Percentiles rank a stretch among this genome's conserved stretches.
phyloP scores from a whole-genome alignment of 352 stramenopile species.

The Globisporangium cederbergense region DNA sequence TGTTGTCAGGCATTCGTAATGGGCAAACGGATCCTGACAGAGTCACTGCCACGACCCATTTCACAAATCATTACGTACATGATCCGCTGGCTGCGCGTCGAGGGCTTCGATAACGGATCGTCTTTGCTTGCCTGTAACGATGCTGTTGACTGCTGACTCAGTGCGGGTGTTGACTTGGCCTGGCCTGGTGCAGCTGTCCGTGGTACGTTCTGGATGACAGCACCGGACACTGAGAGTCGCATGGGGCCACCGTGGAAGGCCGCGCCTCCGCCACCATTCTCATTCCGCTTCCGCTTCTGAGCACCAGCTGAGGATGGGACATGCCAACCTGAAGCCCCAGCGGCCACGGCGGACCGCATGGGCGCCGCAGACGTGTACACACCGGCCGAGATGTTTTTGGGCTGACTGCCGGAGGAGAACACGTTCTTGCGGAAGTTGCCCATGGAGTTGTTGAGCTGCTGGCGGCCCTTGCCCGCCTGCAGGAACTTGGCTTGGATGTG shows the following conservation, averaged over 20 bases:
- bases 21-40: too few species aligned
- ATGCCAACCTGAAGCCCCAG: conserved; percentile 15
- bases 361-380: conserved; percentile 52
- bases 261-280: conserved; percentile 11
- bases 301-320: conserved; percentile 18
- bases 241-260: conserved; percentile 43
- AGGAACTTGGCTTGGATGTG: conserved; percentile 76
- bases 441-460: conserved; percentile 75
- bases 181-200: neutral
- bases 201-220: conserved; percentile 34
- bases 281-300: conserved; percentile 58
- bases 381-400: conserved; percentile 76
- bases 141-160: neutral
- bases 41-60: neutral
- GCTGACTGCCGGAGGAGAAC: conserved; percentile 44
- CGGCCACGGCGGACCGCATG: conserved; percentile 7
- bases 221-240: conserved; percentile 44
- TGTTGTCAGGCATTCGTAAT: too few species aligned
- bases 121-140: too few species aligned
- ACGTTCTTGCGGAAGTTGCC: conserved; percentile 62
- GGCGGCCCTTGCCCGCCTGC: conserved; percentile 57
- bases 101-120: conserved; percentile 1
- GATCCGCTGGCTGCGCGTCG: conserved; percentile 34
- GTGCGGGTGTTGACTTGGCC: conserved; percentile 1
- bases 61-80: conserved; percentile 27